Base-by-base conservation (phyloP, 805 yeast species). In the Sugiyamaella americana region DNA sequence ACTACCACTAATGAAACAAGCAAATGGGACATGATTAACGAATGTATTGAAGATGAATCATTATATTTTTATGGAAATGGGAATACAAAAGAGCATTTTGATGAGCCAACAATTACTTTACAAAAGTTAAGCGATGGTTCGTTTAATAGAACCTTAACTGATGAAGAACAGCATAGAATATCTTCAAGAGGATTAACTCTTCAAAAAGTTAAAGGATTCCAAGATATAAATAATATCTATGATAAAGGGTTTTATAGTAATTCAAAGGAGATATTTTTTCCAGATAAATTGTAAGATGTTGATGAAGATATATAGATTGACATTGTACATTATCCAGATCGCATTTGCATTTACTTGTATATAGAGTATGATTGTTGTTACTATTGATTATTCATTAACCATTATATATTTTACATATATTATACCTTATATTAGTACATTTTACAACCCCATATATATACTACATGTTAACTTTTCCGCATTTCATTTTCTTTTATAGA, bases 1-100 rank as follows among this genome's bases (percentile, higher is more conserved):
- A 80, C 80, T 60, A 84, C 93, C 10, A 82, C 89, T 3, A 83
- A 82, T 57, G 95, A 85, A 62, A 66, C 75, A 16, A 78, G 71
- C 43, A 85, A 85, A 58, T 85, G 94, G 94, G 75, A 67, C 17
- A 78, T 72, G 2, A 70, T 85, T 11, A 79, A 79, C 46, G 73
- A 75, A 41, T 67, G 78, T 48, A 62, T 76, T 43, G 56, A 67
- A 6, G 68, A 69, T 10, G 72, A 72, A 1, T 58, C 55, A 23
- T 59, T 79, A 5, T 66, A 56, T 39, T 48, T 53, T 24, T 67
- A 58, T 48, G 61, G 51, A 19, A 41, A 43, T 16, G n/a, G n/a
- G n/a, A n/a, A n/a, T n/a, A n/a, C n/a, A n/a, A n/a, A n/a, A n/a
- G n/a, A n/a, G n/a, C n/a, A n/a, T n/a, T n/a, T n/a, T n/a, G n/a